Evolutionary conservation across 257 asterid genomes (phyloP), one percentile per base, ranked within the genome.

Genomic region (Striga asiatica): DNA sequence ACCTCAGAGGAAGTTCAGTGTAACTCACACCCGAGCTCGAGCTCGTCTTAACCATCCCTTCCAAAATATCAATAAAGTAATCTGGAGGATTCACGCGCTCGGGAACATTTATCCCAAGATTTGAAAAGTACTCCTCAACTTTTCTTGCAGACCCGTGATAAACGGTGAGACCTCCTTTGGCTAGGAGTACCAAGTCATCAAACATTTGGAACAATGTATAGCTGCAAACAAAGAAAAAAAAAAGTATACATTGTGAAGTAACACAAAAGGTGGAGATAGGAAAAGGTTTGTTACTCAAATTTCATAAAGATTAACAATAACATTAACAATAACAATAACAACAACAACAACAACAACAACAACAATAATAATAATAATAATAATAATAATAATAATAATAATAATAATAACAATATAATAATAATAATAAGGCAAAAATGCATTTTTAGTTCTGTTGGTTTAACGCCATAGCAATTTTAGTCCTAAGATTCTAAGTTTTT

Each of bases 81-180:
- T 79, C 87, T 3, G 87, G 87, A 59, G 87, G 87, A 53, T 79
- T 79, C 10, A 74, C 66, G 8, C 83, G 80, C 8, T 76, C 87
- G 0, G 87, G 87, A 27, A 76, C 80, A 1, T 62, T 47, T 50
- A 79, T 79, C 6, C 83, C 83, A 1, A 71, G 81, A 45, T 67
- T 55, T 6, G 73, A 24, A 49, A 79, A 79, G 66, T 79, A 79
- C 10, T 73, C 81, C 51, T 79, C 87, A 1, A 59, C 81, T 64
- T 64, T 68, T 48, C 57, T 76, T 52, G 58, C 83, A 0, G 87
- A 77, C 7, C 87, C 87, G 1, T 79, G 81, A 42, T 79, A 79
- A 60, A 64, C 87, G 8, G 83, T 76, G 1, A 79, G 73, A 57
- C 87, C 87, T 31, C 87, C 87, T 63, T 71, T 79, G 25, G 87